Evolutionary conservation across 2,329 filamentous ascomycete species (phyloP).

Genomic region (Hymenoscyphus salicellus): DNA sequence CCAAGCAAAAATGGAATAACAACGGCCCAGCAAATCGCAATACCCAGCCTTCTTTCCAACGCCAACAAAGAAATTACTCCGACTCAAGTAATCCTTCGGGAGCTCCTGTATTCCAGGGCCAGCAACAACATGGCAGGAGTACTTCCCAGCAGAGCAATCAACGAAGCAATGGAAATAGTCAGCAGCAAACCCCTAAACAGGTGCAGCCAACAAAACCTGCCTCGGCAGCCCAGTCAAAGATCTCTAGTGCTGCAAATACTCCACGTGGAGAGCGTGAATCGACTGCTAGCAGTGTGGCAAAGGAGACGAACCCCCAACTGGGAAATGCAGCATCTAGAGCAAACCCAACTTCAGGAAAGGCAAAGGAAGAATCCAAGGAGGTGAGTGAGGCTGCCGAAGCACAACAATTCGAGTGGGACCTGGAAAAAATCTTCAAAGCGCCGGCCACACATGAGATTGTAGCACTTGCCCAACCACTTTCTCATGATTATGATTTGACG

Average conservation of each 20-base stretch:
- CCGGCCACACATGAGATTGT: slow-evolving; percentile 41
- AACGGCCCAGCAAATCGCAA: slow-evolving; percentile 1
- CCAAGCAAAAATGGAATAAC: slow-evolving; percentile 22
- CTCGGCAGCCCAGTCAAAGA: slow-evolving; percentile 3
- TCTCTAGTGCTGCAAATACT: slow-evolving; percentile 23
- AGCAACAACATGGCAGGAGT: slow-evolving; percentile 14
- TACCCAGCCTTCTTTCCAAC: slow-evolving; percentile 16
- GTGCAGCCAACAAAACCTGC: slow-evolving; percentile 10
- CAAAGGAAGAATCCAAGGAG: slow-evolving; percentile 18
- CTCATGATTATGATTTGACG: slow-evolving; percentile 43
- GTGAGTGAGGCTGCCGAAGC: slow-evolving; percentile 36
- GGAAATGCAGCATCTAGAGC: background rate
- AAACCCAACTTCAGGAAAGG: background rate
- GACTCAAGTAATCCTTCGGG: slow-evolving; percentile 17
- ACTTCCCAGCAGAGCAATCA: slow-evolving; percentile 14
- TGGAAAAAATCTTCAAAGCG: slow-evolving; percentile 42
- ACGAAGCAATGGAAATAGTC: slow-evolving; percentile 13
- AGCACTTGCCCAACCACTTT: slow-evolving; percentile 47
- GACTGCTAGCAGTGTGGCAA: slow-evolving; percentile 5
- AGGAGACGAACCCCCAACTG: slow-evolving; percentile 2
- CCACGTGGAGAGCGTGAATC: slow-evolving; percentile 16
- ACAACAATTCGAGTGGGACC: slow-evolving; percentile 41
- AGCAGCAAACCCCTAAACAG: slow-evolving; percentile 14
- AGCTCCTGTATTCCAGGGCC: slow-evolving; percentile 17
- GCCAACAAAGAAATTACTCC: slow-evolving; percentile 16